Percentiles rank a stretch among this genome's conserved stretches.
These are phyloP conservation scores for Candolleomyces aberdarensis DNA, from an alignment of 768 basidiomycete species.

Conservation along the genomic window DNA sequence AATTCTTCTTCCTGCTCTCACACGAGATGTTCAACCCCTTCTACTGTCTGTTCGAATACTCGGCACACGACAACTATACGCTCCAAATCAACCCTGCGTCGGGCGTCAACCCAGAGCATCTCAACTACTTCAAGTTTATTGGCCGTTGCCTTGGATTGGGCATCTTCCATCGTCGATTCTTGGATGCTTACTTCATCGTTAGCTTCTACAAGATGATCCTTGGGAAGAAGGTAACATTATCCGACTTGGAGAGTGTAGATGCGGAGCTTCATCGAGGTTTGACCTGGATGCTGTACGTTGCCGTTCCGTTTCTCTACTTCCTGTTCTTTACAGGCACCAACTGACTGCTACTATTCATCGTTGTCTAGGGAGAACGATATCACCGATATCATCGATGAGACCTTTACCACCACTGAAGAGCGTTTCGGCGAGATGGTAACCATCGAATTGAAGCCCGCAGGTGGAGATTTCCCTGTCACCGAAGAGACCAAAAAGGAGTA, in stretches of 20 bases:
- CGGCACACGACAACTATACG: conserved; percentile 99
- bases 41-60: conserved; percentile 99
- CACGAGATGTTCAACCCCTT: conserved; percentile 99
- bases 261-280: conserved; percentile 91
- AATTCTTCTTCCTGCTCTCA: conserved; percentile 99
- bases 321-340: conserved; percentile 6
- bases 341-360: background rate
- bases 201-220: conserved; percentile 99
- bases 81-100: conserved; percentile 99
- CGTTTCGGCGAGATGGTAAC: conserved; percentile 98
- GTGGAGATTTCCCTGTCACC: conserved; percentile 82
- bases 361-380: conserved; percentile 88
- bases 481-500: conserved; percentile 99
- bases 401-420: conserved; percentile 95
- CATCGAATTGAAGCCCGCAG: conserved; percentile 89
- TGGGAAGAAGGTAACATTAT: conserved; percentile 93
- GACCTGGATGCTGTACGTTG: conserved; percentile 95
- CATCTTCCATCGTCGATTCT: conserved; percentile 98
- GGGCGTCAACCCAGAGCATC: conserved; percentile 96
- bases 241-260: conserved; percentile 96
- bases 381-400: conserved; percentile 96
- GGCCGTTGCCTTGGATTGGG: conserved; percentile 92
- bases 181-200: conserved; percentile 99
- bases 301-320: background rate
- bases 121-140: conserved; percentile 99